These are phyloP conservation scores for Ascochyta rabiei DNA, from an alignment of 2,329 filamentous ascomycete species.

Conservation along the genomic window DNA sequence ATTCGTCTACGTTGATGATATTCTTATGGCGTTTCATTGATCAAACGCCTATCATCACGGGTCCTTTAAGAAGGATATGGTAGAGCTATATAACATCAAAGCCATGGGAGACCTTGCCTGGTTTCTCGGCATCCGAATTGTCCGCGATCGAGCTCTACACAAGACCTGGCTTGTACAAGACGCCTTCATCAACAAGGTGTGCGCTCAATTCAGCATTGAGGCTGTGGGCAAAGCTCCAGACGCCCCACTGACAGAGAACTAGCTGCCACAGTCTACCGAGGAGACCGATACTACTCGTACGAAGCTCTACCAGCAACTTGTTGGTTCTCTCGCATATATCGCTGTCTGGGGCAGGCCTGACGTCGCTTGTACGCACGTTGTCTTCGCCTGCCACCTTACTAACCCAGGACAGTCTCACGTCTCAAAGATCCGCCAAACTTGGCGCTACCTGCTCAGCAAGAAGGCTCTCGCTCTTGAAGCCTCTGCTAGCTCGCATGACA, in stretches of 20 bases:
- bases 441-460: conserved; percentile 2
- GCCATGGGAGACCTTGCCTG: neutral
- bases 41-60: neutral
- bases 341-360: neutral
- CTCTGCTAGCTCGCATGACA: neutral
- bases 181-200: neutral
- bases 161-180: neutral
- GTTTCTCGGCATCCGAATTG: neutral
- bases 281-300: neutral
- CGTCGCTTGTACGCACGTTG: neutral
- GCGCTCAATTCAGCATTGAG: neutral
- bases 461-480: conserved; percentile 6
- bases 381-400: conserved; percentile 1
- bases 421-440: conserved; percentile 1
- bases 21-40: neutral
- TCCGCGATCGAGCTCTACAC: neutral
- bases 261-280: neutral
- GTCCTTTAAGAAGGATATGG: neutral
- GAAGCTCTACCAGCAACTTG: neutral
- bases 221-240: neutral
- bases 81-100: neutral
- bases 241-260: neutral
- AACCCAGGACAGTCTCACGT: too few relatives aligned
- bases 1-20: neutral
- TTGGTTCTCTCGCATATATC: neutral